phyloP scores from a whole-genome alignment of 176 grass and related monocot species.

The Oryza brachyantha region DNA sequence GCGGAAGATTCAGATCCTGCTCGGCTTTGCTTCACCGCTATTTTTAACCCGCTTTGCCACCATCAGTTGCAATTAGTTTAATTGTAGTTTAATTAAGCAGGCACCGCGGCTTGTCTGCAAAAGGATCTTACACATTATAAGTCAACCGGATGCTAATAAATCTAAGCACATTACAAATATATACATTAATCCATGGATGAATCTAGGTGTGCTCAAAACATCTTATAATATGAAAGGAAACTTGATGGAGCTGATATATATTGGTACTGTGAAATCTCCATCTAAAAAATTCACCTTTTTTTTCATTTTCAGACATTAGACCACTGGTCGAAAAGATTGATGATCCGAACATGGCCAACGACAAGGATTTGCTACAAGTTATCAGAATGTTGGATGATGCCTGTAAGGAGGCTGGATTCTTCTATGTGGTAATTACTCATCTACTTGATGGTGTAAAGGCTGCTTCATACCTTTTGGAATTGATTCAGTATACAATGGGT shows the following conservation, averaged over 20 bases:
- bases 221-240: too few species aligned
- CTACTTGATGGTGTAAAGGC: not conserved
- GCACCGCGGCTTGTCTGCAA: not conserved
- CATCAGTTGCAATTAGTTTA: not conserved
- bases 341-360: conserved; percentile 41
- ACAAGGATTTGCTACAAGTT: conserved; percentile 51
- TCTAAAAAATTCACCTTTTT: not conserved
- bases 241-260: not conserved
- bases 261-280: not conserved
- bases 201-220: too few species aligned
- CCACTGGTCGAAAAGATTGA: conserved; percentile 76
- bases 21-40: not conserved
- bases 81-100: not conserved
- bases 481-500: not conserved
- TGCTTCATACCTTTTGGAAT: not conserved
- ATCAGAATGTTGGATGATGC: conserved; percentile 60
- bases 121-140: not conserved
- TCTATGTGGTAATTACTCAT: conserved; percentile 80
- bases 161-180: too few species aligned
- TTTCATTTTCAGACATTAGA: conserved; percentile 51
- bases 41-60: not conserved
- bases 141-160: too few species aligned
- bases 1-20: conserved; percentile 20
- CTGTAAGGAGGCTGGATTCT: conserved; percentile 82
- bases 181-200: too few species aligned